Conservation (phyloP, 164 flowering plant species). For the Buxus sempervirens region DNA sequence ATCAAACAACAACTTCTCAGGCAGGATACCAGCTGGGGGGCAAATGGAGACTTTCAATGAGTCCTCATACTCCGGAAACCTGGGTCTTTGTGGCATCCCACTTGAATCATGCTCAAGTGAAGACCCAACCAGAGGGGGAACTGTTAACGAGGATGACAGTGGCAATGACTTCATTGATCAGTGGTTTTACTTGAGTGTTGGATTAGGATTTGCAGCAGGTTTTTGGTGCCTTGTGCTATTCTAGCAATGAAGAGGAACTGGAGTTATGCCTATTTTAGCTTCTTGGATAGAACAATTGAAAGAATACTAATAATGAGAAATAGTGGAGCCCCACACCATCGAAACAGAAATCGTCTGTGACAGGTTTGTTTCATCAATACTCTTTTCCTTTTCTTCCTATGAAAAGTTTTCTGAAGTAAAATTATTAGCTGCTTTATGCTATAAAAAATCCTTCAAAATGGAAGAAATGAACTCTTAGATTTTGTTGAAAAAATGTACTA, state of each 20-base stretch:
- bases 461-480: too few relatives aligned
- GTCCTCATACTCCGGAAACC: constrained; percentile 30
- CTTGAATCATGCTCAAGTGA: constrained; percentile 19
- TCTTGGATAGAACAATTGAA: constrained; percentile 12
- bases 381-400: not conserved
- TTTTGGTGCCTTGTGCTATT: constrained; percentile 20
- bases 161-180: constrained; percentile 16
- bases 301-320: not conserved
- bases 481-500: too few relatives aligned
- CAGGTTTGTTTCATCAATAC: too few relatives aligned
- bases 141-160: not conserved
- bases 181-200: constrained; percentile 39
- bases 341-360: not conserved
- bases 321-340: not conserved
- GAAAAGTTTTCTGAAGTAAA: not conserved
- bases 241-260: constrained; percentile 29
- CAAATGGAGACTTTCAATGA: constrained; percentile 32
- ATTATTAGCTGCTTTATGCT: too few relatives aligned
- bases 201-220: constrained; percentile 41
- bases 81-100: constrained; percentile 40
- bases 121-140: constrained; percentile 3
- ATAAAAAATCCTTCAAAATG: too few relatives aligned
- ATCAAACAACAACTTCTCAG: constrained; percentile 44
- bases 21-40: constrained; percentile 30
- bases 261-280: constrained; percentile 31